Evolutionary conservation across 805 yeast genomes (phyloP).

Genomic region (Pichia insulana): DNA sequence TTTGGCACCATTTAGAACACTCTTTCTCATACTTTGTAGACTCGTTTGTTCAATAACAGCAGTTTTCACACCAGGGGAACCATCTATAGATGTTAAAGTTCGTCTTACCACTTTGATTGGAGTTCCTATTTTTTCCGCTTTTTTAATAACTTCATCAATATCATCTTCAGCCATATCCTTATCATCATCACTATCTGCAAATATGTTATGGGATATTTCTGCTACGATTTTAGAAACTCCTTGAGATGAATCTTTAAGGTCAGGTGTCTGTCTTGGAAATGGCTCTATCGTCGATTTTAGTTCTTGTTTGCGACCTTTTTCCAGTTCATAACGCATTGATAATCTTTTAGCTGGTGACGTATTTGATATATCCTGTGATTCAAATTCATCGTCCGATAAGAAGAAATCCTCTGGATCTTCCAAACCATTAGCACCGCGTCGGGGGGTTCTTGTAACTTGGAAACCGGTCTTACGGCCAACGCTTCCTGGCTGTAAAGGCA

Average conservation of each 20-base stretch:
- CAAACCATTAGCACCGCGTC: constrained; percentile 51
- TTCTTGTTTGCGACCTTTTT: not conserved
- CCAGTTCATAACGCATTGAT: not conserved
- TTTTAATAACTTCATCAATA: constrained; percentile 25
- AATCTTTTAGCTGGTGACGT: constrained; percentile 9
- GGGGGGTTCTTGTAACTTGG: constrained; percentile 26
- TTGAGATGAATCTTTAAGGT: no score
- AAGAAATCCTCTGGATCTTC: constrained; percentile 67
- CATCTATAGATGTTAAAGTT: constrained; percentile 14
- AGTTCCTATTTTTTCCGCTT: constrained; percentile 24
- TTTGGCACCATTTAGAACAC: constrained; percentile 6
- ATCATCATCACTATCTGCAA: constrained; percentile 3
- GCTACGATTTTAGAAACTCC: not conserved
- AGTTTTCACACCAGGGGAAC: constrained; percentile 11
- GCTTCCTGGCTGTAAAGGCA: constrained; percentile 40
- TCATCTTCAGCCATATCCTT: constrained; percentile 13
- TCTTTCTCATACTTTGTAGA: not conserved
- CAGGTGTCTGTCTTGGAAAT: not conserved
- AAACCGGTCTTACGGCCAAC: constrained; percentile 63
- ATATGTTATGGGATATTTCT: no score
- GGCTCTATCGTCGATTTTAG: not conserved
- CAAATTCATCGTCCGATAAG: constrained; percentile 37
- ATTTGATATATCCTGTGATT: constrained; percentile 12
- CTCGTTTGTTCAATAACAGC: not conserved
- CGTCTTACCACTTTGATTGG: constrained; percentile 20